phyloP scores from a whole-genome alignment of 768 basidiomycete species.

The Piloderma croceum region DNA sequence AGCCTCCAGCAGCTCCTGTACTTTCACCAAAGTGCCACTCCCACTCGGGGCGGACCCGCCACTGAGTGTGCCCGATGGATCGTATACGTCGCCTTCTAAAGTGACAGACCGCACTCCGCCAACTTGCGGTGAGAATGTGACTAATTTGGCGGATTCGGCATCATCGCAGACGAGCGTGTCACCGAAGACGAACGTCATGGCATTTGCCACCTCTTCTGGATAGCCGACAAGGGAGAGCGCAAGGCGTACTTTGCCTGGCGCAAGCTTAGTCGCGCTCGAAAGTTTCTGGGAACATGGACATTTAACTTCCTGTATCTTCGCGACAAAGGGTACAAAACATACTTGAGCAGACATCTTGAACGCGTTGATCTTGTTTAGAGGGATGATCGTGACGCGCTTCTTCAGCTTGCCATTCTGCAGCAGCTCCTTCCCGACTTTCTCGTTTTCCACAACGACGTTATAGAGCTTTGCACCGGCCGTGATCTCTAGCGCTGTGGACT shows the following conservation, averaged over 20 bases:
- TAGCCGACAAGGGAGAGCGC: conserved; percentile 90
- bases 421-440: conserved; percentile 80
- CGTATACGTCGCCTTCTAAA: conserved; percentile 91
- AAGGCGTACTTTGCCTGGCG: conserved; percentile 74
- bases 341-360: conserved; percentile 49
- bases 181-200: conserved; percentile 91
- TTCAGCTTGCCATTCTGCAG: conserved; percentile 72
- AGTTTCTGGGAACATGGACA: conserved; percentile 54
- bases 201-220: conserved; percentile 71
- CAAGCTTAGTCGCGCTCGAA: conserved; percentile 60
- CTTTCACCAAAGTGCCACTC: conserved; percentile 69
- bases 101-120: conserved; percentile 81
- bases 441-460: conserved; percentile 91
- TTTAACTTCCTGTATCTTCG: background rate
- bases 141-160: conserved; percentile 75
- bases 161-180: conserved; percentile 90
- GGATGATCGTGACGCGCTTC: conserved; percentile 90
- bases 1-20: conserved; percentile 72
- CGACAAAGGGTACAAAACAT: conserved; percentile 9
- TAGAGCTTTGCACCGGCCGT: conserved; percentile 85
- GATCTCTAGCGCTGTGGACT: conserved; percentile 88
- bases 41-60: conserved; percentile 83
- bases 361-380: conserved; percentile 83
- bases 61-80: conserved; percentile 88
- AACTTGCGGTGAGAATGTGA: conserved; percentile 73